Percentiles rank a stretch among this genome's conserved stretches.
phyloP scores from a whole-genome alignment of 345 rosid species.

The Psidium guajava region DNA sequence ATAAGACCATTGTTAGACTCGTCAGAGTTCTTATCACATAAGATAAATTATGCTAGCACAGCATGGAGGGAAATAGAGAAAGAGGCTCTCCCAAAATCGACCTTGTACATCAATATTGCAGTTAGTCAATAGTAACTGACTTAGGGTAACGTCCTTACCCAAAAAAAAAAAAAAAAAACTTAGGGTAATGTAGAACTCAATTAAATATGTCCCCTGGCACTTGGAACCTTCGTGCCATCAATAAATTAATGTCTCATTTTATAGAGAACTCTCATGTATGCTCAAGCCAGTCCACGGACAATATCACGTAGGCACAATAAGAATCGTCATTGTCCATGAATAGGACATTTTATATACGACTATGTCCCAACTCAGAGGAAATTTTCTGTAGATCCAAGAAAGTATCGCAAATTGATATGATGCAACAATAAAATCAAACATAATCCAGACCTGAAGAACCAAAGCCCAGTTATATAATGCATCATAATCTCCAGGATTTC shows the following conservation, averaged over 20 bases:
- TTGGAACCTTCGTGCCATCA: background rate
- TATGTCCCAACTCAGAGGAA: background rate
- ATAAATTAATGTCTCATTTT: background rate
- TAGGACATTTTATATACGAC: background rate
- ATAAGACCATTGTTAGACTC: background rate
- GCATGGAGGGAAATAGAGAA: background rate
- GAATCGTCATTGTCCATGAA: background rate
- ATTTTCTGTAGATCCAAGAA: background rate
- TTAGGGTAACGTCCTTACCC: background rate
- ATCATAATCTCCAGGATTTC: conserved; percentile 93
- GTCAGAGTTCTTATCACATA: background rate
- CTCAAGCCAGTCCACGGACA: background rate
- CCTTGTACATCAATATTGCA: background rate
- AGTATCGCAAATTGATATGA: background rate
- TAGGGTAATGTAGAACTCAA: background rate
- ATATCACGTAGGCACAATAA: background rate
- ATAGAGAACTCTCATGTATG: background rate
- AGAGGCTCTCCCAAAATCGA: background rate
- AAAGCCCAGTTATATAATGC: conserved; percentile 97
- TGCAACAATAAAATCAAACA: background rate
- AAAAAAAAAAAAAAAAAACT: too few species aligned
- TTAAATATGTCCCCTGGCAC: background rate
- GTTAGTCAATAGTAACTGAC: background rate
- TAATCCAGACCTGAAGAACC: conserved; percentile 81
- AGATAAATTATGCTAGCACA: background rate